phyloP scores from a whole-genome alignment of 129 eudicot genomes.

The Chrysanthemum makinoi region DNA sequence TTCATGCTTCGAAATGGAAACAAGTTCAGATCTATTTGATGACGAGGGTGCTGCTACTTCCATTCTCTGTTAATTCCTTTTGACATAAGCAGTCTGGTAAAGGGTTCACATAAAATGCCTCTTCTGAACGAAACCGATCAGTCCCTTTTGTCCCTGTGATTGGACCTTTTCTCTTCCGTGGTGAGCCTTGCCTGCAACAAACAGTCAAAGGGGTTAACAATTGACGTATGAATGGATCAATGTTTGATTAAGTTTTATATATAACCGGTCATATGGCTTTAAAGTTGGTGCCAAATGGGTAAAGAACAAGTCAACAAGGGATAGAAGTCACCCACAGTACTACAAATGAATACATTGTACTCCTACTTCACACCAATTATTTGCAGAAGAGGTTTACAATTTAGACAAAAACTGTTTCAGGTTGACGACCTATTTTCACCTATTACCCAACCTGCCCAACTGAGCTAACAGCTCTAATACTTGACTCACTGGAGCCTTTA shows the following conservation, averaged over 20 bases:
- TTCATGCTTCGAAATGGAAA: conserved; percentile 2
- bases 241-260: background rate
- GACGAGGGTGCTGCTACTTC: conserved; percentile 30
- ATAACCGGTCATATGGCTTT: background rate
- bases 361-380: no score
- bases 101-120: conserved; percentile 90
- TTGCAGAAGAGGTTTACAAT: no score
- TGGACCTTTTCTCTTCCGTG: conserved; percentile 94
- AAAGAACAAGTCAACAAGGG: no score
- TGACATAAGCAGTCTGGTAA: conserved; percentile 90
- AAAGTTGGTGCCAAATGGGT: background rate
- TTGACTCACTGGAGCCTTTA: background rate
- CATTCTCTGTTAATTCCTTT: conserved; percentile 27
- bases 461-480: background rate
- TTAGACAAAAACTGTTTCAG: no score
- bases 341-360: no score
- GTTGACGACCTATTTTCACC: background rate
- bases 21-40: conserved; percentile 30
- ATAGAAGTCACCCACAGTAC: no score
- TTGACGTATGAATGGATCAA: background rate
- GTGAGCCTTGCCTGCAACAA: conserved; percentile 82
- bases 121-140: conserved; percentile 96
- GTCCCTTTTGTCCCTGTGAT: conserved; percentile 88
- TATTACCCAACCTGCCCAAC: background rate
- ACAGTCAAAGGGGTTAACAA: background rate